Evolutionary conservation across 2,329 filamentous ascomycete genomes (phyloP).

Genomic region (Pyrenochaeta sp.): DNA sequence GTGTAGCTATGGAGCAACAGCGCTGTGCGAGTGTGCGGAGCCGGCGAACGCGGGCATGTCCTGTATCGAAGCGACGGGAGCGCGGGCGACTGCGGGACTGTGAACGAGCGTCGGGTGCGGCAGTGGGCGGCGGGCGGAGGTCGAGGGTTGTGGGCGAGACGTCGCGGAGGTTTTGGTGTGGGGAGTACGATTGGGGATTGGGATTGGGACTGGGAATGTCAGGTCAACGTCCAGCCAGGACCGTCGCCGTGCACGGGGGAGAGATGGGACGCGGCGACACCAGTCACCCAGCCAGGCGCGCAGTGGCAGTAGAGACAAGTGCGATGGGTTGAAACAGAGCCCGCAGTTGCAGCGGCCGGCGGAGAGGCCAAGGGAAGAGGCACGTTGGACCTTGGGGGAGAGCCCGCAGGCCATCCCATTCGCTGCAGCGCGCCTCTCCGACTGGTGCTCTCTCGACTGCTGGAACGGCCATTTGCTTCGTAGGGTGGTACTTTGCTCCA

Average conservation of each 20-base stretch:
- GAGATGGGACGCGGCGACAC: slow-evolving; percentile 10
- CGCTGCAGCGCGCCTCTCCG: slow-evolving; percentile 33
- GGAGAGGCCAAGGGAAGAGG: slow-evolving; percentile 5
- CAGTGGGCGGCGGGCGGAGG: slow-evolving; percentile 17
- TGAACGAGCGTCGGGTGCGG: slow-evolving; percentile 28
- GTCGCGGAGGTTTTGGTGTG: slow-evolving; percentile 23
- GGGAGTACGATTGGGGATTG: slow-evolving; percentile 24
- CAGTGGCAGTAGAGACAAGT: background rate
- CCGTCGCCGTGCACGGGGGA: background rate
- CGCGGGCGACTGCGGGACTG: slow-evolving; percentile 15
- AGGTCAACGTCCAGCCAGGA: slow-evolving; percentile 6
- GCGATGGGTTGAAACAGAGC: slow-evolving; percentile 7
- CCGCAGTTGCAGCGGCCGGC: slow-evolving; percentile 1
- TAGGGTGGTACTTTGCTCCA: background rate
- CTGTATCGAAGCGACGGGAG: slow-evolving; percentile 26
- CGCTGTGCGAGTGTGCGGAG: slow-evolving; percentile 29
- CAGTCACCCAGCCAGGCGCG: background rate
- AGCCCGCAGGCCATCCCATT: slow-evolving; percentile 21
- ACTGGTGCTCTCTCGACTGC: slow-evolving; percentile 19
- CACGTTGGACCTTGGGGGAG: slow-evolving; percentile 11
- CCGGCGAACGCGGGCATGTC: slow-evolving; percentile 41
- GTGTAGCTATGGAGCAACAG: slow-evolving; percentile 37
- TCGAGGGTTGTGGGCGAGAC: slow-evolving; percentile 12
- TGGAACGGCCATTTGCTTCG: too few relatives aligned
- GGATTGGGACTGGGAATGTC: background rate